These are phyloP conservation scores for Nasturtium officinale DNA, from an alignment of 345 rosid genomes.

Conservation along the genomic window DNA sequence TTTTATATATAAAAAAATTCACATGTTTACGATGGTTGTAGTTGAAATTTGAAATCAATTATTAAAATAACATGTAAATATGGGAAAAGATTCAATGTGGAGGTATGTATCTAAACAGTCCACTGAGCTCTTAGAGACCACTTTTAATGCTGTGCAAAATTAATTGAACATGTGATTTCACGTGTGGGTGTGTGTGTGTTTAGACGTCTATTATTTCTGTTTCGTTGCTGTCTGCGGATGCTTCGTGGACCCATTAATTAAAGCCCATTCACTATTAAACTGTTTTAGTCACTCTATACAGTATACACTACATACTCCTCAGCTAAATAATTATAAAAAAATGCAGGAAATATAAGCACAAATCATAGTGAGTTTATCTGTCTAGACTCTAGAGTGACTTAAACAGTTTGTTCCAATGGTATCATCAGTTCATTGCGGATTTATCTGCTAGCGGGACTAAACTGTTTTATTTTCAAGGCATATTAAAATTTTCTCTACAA, in stretches of 20 bases:
- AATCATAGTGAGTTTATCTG: background rate
- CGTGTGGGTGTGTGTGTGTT: constrained; percentile 31
- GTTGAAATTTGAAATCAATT: constrained; percentile 33
- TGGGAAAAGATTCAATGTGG: constrained; percentile 42
- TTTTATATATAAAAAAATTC: background rate
- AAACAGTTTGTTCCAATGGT: background rate
- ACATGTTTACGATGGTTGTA: constrained; percentile 34
- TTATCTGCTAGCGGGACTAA: background rate
- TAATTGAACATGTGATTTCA: constrained; percentile 44
- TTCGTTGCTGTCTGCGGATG: constrained; percentile 35
- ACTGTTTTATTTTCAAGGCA: background rate
- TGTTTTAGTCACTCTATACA: background rate
- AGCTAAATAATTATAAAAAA: too few species aligned
- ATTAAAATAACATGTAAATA: constrained; percentile 12
- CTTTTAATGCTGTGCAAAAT: constrained; percentile 33
- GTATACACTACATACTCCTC: background rate
- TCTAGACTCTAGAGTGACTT: too few species aligned
- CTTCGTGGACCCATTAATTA: constrained; percentile 31
- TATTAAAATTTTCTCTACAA: background rate
- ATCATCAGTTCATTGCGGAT: background rate
- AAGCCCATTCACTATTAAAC: constrained; percentile 31
- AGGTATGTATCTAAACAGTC: constrained; percentile 29
- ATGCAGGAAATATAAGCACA: background rate
- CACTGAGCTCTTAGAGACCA: constrained; percentile 27
- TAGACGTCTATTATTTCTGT: constrained; percentile 21